Percentiles rank a stretch among this genome's conserved stretches.
phyloP scores from a whole-genome alignment of 805 yeast genomes.

The Wickerhamomyces hampshirensis region DNA sequence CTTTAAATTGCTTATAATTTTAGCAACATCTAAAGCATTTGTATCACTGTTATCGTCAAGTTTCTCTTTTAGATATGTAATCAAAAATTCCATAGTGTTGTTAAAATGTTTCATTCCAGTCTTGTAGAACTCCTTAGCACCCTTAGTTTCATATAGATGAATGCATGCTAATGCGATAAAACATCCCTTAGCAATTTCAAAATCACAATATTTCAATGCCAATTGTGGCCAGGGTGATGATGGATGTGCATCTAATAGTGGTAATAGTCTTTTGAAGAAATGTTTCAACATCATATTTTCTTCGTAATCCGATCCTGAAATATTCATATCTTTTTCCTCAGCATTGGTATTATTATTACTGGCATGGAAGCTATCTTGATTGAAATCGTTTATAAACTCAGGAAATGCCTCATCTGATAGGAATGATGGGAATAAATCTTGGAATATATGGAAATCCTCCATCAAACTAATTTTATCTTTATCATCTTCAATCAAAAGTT shows the following conservation, averaged over 20 bases:
- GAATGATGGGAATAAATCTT: slow-evolving; percentile 23
- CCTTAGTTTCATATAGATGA: slow-evolving; percentile 51
- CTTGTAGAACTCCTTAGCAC: slow-evolving; percentile 45
- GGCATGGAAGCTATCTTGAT: slow-evolving; percentile 1
- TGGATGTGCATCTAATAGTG: slow-evolving; percentile 54
- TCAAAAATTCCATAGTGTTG: slow-evolving; percentile 50
- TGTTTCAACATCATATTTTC: slow-evolving; percentile 53
- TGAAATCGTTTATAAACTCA: slow-evolving; percentile 12
- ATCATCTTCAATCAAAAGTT: not conserved
- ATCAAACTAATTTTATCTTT: slow-evolving; percentile 10
- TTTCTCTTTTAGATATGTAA: slow-evolving; percentile 35
- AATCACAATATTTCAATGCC: slow-evolving; percentile 52
- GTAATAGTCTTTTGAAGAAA: slow-evolving; percentile 49
- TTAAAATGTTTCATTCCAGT: slow-evolving; percentile 51
- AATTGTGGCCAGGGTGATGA: slow-evolving; percentile 58
- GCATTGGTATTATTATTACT: not conserved
- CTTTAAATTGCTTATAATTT: slow-evolving; percentile 33
- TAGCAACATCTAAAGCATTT: slow-evolving; percentile 27
- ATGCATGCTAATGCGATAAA: slow-evolving; percentile 53
- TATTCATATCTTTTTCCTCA: not conserved
- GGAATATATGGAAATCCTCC: slow-evolving; percentile 24
- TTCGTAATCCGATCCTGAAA: slow-evolving; percentile 34
- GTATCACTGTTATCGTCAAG: slow-evolving; percentile 14
- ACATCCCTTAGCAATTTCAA: slow-evolving; percentile 53
- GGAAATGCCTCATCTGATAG: slow-evolving; percentile 13